Conservation (phyloP, 2,329 filamentous ascomycete species). For the Tolypocladium tundrense region DNA sequence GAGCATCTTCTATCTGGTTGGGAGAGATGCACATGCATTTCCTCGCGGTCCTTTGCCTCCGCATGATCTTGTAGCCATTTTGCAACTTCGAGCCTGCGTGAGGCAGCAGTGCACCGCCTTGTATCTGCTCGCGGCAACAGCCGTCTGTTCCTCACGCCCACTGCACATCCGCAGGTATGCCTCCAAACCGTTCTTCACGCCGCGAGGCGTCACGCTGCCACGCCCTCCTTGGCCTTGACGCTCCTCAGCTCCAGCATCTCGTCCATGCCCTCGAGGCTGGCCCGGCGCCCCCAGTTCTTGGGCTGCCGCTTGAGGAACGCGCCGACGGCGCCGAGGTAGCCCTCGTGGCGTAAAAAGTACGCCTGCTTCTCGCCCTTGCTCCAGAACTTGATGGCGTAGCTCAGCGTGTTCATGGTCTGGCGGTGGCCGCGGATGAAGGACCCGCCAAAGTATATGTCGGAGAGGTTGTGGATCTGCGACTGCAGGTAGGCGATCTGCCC, state of each 20-base stretch:
- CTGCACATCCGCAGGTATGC: too few relatives aligned
- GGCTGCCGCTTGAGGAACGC: slow-evolving; percentile 90
- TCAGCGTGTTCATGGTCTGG: slow-evolving; percentile 96
- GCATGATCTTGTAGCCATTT: too few relatives aligned
- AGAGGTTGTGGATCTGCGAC: slow-evolving; percentile 83
- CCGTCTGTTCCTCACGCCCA: too few relatives aligned
- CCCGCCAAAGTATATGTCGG: slow-evolving; percentile 94
- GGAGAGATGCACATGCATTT: too few relatives aligned
- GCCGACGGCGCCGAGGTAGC: slow-evolving; percentile 87
- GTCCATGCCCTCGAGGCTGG: slow-evolving; percentile 54
- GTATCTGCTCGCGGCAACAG: too few relatives aligned
- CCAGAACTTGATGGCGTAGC: slow-evolving; percentile 97
- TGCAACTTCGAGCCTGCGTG: too few relatives aligned
- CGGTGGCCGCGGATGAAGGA: slow-evolving; percentile 93
- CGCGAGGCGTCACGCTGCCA: not conserved
- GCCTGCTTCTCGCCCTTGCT: slow-evolving; percentile 88
- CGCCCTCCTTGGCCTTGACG: slow-evolving; percentile 4
- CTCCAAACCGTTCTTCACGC: too few relatives aligned
- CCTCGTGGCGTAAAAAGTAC: slow-evolving; percentile 91
- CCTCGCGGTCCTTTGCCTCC: too few relatives aligned
- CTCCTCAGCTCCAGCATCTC: slow-evolving; percentile 18
- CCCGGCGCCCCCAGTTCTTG: slow-evolving; percentile 78
- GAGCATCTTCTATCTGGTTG: too few relatives aligned
- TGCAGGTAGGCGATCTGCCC: slow-evolving; percentile 97
- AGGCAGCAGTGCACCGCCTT: too few relatives aligned